Base-by-base conservation (phyloP, 176 grass and related monocot genomes). In the Eleusine coracana region DNA sequence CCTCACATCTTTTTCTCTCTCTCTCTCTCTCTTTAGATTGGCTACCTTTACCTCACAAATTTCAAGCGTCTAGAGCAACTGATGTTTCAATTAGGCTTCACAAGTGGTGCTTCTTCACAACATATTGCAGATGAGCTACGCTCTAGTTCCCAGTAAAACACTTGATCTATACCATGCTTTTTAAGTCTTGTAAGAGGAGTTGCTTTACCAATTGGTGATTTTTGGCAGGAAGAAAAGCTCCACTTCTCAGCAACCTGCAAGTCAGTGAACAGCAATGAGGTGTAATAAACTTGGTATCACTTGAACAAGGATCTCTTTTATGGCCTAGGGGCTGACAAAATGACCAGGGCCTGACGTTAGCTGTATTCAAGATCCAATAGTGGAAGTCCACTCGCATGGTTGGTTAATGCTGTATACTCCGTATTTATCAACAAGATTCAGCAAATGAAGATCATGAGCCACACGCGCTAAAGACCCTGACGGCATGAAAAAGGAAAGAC, bases 21-120 rank as follows among this genome's bases (percentile, higher is more conserved):
- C 25, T 25, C 25, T 25, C 25, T 25, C 25, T 25, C 0, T n/a
- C 38, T 39, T 74, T 89, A 98, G 96, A 86, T 95, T 62, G 92
- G 92, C 45, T 98, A 98, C 71, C 91, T 98, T 66, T 98, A 95
- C 87, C 84, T 98, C 72, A 95, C 96, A 63, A 90, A 98, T 82
- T 85, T 86, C 84, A 91, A 95, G 78, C 91, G 96, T 29, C 80
- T 98, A 60, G 96, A 98, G 74, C 90, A 91, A 68, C 21, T 98
- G 54, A 98, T 98, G 96, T 98, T 91, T 70, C 89, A 86, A 66
- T 89, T 98, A 87, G 96, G 96, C 21, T 98, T 98, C 69, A 92
- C 93, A 54, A 94, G 85, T 51, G 96, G 96, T 55, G 89, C 92
- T 86, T 98, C 96, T 16, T 95, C 96, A 40, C 84, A 90, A 3